Evolutionary conservation across 1,284 basidiomycete genomes (phyloP).

Genomic region (Ganoderma meredithae): DNA sequence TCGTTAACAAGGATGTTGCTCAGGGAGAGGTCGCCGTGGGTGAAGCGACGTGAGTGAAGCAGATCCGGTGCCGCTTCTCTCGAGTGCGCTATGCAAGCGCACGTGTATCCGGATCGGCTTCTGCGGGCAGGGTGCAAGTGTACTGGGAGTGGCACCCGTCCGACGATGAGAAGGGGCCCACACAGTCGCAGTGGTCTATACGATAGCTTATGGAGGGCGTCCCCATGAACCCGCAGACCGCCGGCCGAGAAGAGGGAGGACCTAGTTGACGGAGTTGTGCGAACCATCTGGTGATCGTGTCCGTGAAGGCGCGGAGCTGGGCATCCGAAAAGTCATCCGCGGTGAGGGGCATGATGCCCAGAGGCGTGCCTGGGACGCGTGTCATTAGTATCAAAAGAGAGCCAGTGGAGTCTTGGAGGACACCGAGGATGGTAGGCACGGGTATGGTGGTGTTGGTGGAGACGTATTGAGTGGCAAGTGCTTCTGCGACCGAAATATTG

Average conservation of each 20-base stretch:
- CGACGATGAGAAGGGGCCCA: constrained; percentile 11
- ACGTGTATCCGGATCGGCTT: not conserved
- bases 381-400: not conserved
- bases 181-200: constrained; percentile 20
- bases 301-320: not conserved
- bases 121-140: not conserved
- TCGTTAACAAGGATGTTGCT: constrained; percentile 19
- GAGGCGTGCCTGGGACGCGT: not conserved
- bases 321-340: not conserved
- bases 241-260: constrained; percentile 18
- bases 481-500: not conserved
- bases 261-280: constrained; percentile 20
- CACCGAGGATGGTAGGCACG: constrained; percentile 28
- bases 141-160: not conserved
- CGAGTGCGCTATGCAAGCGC: constrained; percentile 1
- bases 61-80: not conserved
- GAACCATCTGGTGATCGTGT: constrained; percentile 5
- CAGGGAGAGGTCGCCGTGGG: constrained; percentile 1
- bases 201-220: constrained; percentile 16
- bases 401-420: constrained; percentile 8
- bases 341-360: not conserved
- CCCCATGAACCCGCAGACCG: constrained; percentile 22
- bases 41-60: not conserved
- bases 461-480: constrained; percentile 22
- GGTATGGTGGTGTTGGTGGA: constrained; percentile 27